Percentiles rank a stretch among this genome's conserved stretches.
phyloP scores from a whole-genome alignment of 2,329 filamentous ascomycete species.

The Diplodia sapinea region DNA sequence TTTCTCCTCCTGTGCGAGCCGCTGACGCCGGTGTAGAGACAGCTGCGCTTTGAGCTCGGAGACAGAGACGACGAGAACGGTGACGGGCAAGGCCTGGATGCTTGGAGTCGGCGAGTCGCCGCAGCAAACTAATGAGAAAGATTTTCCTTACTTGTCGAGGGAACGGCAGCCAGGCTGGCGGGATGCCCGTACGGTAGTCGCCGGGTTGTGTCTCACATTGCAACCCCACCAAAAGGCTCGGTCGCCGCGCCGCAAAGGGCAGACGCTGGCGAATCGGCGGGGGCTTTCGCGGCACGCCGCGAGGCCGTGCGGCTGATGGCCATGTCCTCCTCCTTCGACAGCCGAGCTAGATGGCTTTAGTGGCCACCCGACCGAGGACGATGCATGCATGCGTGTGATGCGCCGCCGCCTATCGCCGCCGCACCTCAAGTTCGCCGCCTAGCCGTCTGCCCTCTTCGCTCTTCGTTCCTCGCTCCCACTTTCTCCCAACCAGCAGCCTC shows the following conservation, averaged over 20 bases:
- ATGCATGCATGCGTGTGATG: constrained; percentile 21
- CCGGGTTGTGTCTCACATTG: background rate
- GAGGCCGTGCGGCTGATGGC: constrained; percentile 1
- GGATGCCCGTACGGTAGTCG: background rate
- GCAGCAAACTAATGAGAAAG: background rate
- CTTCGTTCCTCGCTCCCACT: constrained; percentile 33
- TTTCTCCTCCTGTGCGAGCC: background rate
- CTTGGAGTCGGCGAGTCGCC: background rate
- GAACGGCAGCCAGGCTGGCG: constrained; percentile 10
- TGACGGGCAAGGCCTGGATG: background rate
- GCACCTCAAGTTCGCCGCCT: background rate
- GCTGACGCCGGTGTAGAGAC: constrained; percentile 20
- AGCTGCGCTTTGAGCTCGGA: background rate
- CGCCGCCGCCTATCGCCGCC: constrained; percentile 11
- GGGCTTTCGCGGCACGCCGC: background rate
- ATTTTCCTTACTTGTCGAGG: background rate
- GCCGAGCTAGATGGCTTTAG: background rate
- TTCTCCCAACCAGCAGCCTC: constrained; percentile 9
- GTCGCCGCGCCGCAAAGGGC: background rate
- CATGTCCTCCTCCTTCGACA: constrained; percentile 1
- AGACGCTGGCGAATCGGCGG: constrained; percentile 11
- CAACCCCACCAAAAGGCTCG: constrained; percentile 1
- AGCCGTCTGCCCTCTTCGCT: constrained; percentile 4
- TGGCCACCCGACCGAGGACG: constrained; percentile 28
- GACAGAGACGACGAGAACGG: constrained; percentile 2